Base-by-base conservation (phyloP, 345 rosid genomes). In the Erodium maritimum region DNA sequence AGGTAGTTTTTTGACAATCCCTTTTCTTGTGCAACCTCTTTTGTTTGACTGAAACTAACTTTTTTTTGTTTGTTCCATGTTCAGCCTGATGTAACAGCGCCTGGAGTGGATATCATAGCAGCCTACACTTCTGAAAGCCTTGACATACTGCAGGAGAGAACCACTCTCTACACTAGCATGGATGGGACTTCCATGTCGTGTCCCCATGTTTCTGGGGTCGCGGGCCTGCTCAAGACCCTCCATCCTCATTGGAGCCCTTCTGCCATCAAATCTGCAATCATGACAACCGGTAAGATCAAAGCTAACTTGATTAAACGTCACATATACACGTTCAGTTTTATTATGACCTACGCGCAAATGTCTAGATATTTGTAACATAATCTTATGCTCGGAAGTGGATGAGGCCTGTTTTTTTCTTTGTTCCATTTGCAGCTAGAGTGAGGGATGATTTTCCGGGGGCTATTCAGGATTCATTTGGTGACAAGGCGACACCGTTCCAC, bases 1-100 rank as follows among this genome's bases (percentile, higher is more conserved):
- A 87, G 82, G 84, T 77, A 34, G 34, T 17, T n/a, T n/a, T n/a
- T n/a, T n/a, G n/a, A n/a, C n/a, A n/a, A n/a, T n/a, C n/a, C n/a
- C n/a, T n/a, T n/a, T n/a, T n/a, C n/a, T n/a, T 21, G 16, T 29
- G 7, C 50, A 13, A 19, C 1, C 19, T n/a, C 24, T 18, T 55
- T 9, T 2, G 6, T 23, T 54, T 54, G 24, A 3, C 21, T 17
- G 8, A 17, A 18, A 52, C 21, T 53, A 17, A 0, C 10, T 13
- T 34, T 37, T 23, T n/a, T n/a, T n/a, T n/a, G n/a, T n/a, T n/a
- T n/a, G n/a, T n/a, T n/a, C n/a, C n/a, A 18, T 61, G 54, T 58
- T 22, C 69, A 81, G 75, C 96, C 96, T 42, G 96, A 88, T 62
- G 73, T 90, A 23, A 87, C 91, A 0, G 97, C 97, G 22, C 95